These are phyloP conservation scores for Chernovozyma aurita DNA, from an alignment of 1,139 yeast genomes.

Conservation along the genomic window DNA sequence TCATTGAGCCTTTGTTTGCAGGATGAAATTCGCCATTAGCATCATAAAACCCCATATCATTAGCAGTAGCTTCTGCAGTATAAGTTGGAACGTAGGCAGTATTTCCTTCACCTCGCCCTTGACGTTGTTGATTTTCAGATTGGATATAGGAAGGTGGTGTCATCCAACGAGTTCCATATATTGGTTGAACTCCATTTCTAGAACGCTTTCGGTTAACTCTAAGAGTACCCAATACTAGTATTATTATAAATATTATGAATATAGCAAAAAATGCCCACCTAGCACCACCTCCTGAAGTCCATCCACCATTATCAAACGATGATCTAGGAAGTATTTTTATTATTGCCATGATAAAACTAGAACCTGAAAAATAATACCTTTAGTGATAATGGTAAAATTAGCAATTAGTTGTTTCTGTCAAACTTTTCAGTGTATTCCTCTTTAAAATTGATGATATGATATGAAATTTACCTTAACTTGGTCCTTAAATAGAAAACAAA, in stretches of 20 bases:
- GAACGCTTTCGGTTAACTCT: conserved; percentile 58
- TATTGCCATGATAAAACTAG: conserved; percentile 1
- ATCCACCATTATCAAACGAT: conserved; percentile 14
- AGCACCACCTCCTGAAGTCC: conserved; percentile 34
- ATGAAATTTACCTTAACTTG: too few species aligned
- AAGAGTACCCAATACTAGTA: conserved; percentile 50
- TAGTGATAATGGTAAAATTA: too few species aligned
- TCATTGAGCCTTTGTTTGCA: conserved; percentile 11
- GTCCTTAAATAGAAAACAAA: too few species aligned
- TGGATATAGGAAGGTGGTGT: conserved; percentile 85
- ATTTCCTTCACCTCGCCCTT: conserved; percentile 19
- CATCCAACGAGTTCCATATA: conserved; percentile 85
- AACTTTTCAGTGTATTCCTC: too few species aligned
- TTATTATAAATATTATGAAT: conserved; percentile 41
- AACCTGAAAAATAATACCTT: neutral
- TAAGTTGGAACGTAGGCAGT: conserved; percentile 59
- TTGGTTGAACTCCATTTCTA: conserved; percentile 60
- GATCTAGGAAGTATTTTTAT: conserved; percentile 7
- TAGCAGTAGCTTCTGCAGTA: conserved; percentile 58
- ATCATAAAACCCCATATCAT: conserved; percentile 82
- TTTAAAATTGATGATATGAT: too few species aligned
- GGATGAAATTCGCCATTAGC: conserved; percentile 53
- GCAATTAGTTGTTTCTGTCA: too few species aligned
- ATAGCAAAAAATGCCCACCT: conserved; percentile 59
- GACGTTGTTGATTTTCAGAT: conserved; percentile 51